These are phyloP conservation scores for Sutorius eximius DNA, from an alignment of 1,284 basidiomycete species.

Conservation along the genomic window DNA sequence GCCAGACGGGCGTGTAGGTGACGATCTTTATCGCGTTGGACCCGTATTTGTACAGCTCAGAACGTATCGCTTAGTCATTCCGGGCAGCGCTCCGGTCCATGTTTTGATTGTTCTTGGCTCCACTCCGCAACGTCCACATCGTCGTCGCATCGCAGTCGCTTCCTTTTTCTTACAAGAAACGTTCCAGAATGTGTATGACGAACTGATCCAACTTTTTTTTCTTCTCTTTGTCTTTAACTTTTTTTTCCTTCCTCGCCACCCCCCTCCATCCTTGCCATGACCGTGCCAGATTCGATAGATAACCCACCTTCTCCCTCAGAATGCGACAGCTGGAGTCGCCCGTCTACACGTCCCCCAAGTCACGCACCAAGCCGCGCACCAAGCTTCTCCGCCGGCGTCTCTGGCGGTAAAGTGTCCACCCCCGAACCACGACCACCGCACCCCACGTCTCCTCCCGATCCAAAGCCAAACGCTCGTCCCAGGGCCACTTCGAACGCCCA, in stretches of 20 bases:
- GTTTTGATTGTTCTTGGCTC: constrained; percentile 11
- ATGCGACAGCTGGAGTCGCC: constrained; percentile 59
- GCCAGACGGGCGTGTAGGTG: not conserved
- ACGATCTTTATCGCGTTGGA: too few relatives aligned
- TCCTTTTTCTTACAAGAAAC: not conserved
- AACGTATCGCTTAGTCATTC: constrained; percentile 25
- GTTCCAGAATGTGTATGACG: constrained; percentile 8
- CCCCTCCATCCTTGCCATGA: constrained; percentile 35
- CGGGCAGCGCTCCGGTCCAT: constrained; percentile 9
- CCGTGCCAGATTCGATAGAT: constrained; percentile 46
- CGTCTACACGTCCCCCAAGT: constrained; percentile 62
- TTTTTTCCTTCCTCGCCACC: not conserved
- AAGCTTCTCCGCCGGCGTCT: constrained; percentile 51
- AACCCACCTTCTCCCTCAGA: constrained; percentile 57
- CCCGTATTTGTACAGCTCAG: constrained; percentile 3
- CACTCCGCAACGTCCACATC: constrained; percentile 10
- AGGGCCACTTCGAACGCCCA: constrained; percentile 51
- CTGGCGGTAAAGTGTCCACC: constrained; percentile 43
- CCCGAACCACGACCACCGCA: constrained; percentile 21
- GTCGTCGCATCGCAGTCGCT: constrained; percentile 3
- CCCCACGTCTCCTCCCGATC: constrained; percentile 30
- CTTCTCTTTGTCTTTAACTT: not conserved
- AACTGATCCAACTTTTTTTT: constrained; percentile 6
- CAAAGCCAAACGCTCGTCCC: constrained; percentile 30
- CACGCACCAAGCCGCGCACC: constrained; percentile 55